Base-by-base conservation (phyloP, 768 basidiomycete species). In the Sistotremastrum suecicum region DNA sequence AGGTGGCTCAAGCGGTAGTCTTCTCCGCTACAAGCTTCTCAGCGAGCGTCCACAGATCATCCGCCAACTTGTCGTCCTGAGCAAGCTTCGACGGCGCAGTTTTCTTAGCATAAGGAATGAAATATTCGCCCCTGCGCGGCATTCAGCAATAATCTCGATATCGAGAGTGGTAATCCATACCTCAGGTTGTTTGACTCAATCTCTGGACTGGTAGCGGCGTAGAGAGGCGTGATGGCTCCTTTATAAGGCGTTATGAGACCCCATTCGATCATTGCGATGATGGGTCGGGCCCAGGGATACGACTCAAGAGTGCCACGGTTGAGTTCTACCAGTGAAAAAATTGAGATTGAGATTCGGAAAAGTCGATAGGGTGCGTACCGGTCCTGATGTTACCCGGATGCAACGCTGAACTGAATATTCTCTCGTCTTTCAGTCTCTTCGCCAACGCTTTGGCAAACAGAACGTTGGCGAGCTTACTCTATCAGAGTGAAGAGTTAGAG, bases 11-110 rank as follows among this genome's bases (percentile, higher is more conserved):
- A 20, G 20, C 20, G 20, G 20, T 20, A 20, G 20, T 20, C 44
- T 54, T 54, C 29, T 54, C 48, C 46, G 38, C 49, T 11, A 61
- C 54, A 42, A 64, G 41, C 28, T 52, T 44, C 51, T 63, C 58
- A 46, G 58, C 62, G 48, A 65, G 56, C 32, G 53, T 46, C 53
- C 59, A 64, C 50, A 64, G 48, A 32, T 55, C 55, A 45, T 47
- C 51, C 1, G 59, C 59, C 7, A 58, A 48, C 48, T 56, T 54
- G 8, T 43, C 45, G 38, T 63, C 54, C 34, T 49, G 42, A 35
- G 60, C 59, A 40, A 46, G 50, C 12, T 40, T 45, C 39, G 52
- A 54, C 46, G 56, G 56, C n/a, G 53, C 49, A 5, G 57, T 51
- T 6, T 47, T 11, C 43, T 50, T 38, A 0, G 52, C 58, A 2